These are phyloP conservation scores for Acanthochlamys bracteata DNA, from an alignment of 106 monocot genomes.

Conservation along the genomic window DNA sequence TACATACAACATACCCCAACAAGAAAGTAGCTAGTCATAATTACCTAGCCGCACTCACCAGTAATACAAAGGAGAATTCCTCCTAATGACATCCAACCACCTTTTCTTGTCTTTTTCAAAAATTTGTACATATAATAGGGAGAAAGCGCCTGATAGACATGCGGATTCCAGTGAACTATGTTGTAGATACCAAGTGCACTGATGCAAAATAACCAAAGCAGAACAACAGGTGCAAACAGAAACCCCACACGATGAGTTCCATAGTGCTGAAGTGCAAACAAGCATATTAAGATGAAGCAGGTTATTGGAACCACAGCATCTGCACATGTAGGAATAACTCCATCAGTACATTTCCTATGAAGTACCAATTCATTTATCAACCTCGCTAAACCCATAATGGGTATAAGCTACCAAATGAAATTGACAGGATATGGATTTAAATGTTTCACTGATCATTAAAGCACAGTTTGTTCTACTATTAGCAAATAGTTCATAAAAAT, in stretches of 20 bases:
- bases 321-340: too few relatives aligned
- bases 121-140: conserved; percentile 76
- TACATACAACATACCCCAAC: too few relatives aligned
- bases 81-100: conserved; percentile 79
- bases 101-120: conserved; percentile 57
- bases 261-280: conserved; percentile 73
- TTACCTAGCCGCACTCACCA: too few relatives aligned
- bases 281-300: conserved; percentile 52
- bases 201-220: conserved; percentile 59
- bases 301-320: conserved; percentile 74
- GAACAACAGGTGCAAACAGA: conserved; percentile 59
- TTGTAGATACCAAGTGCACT: conserved; percentile 71
- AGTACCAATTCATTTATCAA: too few relatives aligned
- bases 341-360: too few relatives aligned
- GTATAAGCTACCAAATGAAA: too few relatives aligned
- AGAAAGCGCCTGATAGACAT: conserved; percentile 58
- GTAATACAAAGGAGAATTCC: conserved; percentile 38
- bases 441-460: too few relatives aligned
- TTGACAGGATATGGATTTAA: too few relatives aligned
- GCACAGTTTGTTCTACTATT: too few relatives aligned
- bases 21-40: too few relatives aligned
- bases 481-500: too few relatives aligned
- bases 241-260: conserved; percentile 65
- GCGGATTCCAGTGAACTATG: conserved; percentile 50
- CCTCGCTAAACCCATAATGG: too few relatives aligned